These are phyloP conservation scores for Verticillium dahliae DNA, from an alignment of 2,329 filamentous ascomycete species.

Conservation along the genomic window DNA sequence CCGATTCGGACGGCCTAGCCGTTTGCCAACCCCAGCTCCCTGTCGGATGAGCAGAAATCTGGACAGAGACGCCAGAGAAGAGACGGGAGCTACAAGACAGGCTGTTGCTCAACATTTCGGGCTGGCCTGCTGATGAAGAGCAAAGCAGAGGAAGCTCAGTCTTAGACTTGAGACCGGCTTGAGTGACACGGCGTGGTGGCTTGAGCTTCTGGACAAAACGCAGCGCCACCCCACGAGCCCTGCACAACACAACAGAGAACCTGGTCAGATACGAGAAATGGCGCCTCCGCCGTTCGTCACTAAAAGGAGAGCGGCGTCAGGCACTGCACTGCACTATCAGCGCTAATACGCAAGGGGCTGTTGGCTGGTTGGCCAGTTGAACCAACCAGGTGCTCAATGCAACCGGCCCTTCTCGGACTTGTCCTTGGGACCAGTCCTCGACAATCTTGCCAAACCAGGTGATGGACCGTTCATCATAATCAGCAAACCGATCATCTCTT, in stretches of 20 bases:
- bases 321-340: neutral
- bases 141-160: neutral
- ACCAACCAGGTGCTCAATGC: neutral
- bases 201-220: neutral
- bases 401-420: neutral
- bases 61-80: too few relatives aligned
- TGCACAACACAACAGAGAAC: neutral
- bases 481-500: too few relatives aligned
- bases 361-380: neutral
- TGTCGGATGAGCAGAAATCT: neutral
- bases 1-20: neutral
- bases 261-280: neutral
- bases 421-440: neutral
- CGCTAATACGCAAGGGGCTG: neutral
- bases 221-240: neutral
- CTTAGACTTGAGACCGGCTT: neutral
- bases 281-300: neutral
- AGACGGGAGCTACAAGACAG: too few relatives aligned
- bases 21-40: neutral
- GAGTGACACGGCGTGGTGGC: neutral
- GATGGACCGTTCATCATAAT: neutral
- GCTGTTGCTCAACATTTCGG: neutral
- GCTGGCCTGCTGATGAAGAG: neutral
- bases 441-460: neutral
- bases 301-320: neutral